phyloP scores from a whole-genome alignment of 1,284 basidiomycete genomes.

The Pseudozyma tsukubaensis region DNA sequence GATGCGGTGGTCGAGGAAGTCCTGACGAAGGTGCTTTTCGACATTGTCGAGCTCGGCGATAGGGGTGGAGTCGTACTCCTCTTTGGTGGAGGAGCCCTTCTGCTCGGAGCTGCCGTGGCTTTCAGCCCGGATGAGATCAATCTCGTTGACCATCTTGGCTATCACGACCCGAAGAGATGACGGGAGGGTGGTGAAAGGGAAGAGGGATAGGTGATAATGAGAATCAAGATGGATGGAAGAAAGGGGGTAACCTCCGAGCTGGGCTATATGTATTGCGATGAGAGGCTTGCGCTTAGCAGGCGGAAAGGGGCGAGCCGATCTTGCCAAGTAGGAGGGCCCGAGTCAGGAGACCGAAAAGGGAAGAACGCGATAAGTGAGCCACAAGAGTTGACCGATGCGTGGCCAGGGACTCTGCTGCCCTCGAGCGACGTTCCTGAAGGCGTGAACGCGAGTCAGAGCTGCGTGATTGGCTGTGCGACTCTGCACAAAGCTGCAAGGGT shows the following conservation, averaged over 20 bases:
- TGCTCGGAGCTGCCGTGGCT: constrained; percentile 32
- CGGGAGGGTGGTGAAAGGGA: constrained; percentile 1
- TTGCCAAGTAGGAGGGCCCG: background rate
- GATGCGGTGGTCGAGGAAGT: constrained; percentile 50
- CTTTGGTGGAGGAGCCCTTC: constrained; percentile 40
- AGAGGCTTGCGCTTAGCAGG: background rate
- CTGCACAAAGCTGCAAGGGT: background rate
- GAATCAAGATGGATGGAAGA: background rate
- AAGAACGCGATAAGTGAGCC: background rate
- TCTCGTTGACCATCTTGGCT: constrained; percentile 37
- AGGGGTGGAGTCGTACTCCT: constrained; percentile 20
- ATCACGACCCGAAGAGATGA: constrained; percentile 12
- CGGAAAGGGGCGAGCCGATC: constrained; percentile 5
- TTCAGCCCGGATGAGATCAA: constrained; percentile 26
- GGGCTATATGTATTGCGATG: background rate
- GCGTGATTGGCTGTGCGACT: constrained; percentile 5
- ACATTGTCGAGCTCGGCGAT: constrained; percentile 39
- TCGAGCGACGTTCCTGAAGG: background rate
- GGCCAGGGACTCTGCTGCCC: background rate
- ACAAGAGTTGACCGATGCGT: constrained; percentile 1
- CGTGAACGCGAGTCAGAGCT: constrained; percentile 1
- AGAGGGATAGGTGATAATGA: background rate
- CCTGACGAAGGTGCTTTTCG: constrained; percentile 43
- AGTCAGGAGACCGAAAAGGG: background rate
- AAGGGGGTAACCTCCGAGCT: background rate